These are phyloP conservation scores for Trichosporon ovoides DNA, from an alignment of 1,284 basidiomycete genomes.

Conservation along the genomic window DNA sequence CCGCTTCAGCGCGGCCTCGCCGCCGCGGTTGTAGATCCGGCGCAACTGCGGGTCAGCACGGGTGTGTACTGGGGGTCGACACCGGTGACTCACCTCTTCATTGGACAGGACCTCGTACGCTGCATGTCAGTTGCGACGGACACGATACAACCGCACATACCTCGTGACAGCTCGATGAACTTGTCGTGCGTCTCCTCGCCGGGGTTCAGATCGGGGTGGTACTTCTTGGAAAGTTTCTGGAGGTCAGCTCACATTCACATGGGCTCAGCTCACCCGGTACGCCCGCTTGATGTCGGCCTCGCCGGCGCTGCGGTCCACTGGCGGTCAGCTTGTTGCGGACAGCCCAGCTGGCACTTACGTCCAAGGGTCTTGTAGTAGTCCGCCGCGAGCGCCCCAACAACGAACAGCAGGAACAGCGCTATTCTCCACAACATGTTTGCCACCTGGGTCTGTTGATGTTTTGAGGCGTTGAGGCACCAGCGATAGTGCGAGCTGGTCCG, in stretches of 20 bases:
- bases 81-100: slow-evolving; percentile 55
- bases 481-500: too few species aligned
- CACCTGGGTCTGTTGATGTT: neutral
- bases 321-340: slow-evolving; percentile 9
- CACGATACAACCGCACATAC: slow-evolving; percentile 52
- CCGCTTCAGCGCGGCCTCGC: slow-evolving; percentile 85
- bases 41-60: slow-evolving; percentile 60
- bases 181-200: slow-evolving; percentile 71
- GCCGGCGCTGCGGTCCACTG: slow-evolving; percentile 71
- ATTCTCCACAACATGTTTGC: neutral
- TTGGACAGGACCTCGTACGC: slow-evolving; percentile 93
- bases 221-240: slow-evolving; percentile 75
- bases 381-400: neutral
- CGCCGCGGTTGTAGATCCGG: slow-evolving; percentile 83
- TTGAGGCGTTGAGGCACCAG: too few species aligned
- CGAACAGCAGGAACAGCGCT: neutral
- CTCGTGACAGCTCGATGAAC: slow-evolving; percentile 83
- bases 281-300: slow-evolving; percentile 84
- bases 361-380: slow-evolving; percentile 2
- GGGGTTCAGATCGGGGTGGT: slow-evolving; percentile 91
- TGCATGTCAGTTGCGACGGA: slow-evolving; percentile 41
- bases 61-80: neutral
- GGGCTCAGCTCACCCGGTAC: slow-evolving; percentile 61
- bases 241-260: neutral
- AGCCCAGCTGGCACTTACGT: neutral